These are phyloP conservation scores for Venturia oleaginea DNA, from an alignment of 2,329 filamentous ascomycete genomes.

Conservation along the genomic window DNA sequence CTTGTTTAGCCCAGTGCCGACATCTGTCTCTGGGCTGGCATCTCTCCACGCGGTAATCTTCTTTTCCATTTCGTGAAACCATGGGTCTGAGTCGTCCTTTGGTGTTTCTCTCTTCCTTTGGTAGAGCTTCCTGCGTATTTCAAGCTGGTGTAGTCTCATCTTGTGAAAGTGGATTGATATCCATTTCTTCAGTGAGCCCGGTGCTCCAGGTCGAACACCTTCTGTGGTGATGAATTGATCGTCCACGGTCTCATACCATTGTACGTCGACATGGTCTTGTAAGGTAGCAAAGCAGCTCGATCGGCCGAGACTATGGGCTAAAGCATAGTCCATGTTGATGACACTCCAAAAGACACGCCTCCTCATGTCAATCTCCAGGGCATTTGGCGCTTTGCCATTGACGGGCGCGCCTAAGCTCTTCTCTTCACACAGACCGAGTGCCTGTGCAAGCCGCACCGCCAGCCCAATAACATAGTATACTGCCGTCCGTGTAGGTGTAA, in stretches of 20 bases:
- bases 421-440: conserved; percentile 79
- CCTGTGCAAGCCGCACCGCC: conserved; percentile 78
- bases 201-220: conserved; percentile 61
- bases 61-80: conserved; percentile 72
- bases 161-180: conserved; percentile 89
- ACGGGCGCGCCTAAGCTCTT: conserved; percentile 66
- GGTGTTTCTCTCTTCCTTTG: conserved; percentile 73
- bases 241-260: conserved; percentile 72
- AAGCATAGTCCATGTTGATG: conserved; percentile 76
- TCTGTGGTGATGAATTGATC: conserved; percentile 73
- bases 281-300: conserved; percentile 77
- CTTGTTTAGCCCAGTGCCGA: conserved; percentile 63
- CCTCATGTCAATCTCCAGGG: conserved; percentile 78
- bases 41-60: conserved; percentile 76
- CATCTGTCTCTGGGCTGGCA: conserved; percentile 61
- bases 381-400: conserved; percentile 52
- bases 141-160: conserved; percentile 78
- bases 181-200: conserved; percentile 71
- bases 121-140: conserved; percentile 79
- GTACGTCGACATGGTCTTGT: conserved; percentile 74
- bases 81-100: conserved; percentile 70
- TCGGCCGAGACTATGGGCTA: conserved; percentile 80
- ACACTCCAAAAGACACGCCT: conserved; percentile 83
- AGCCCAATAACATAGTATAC: conserved; percentile 90
- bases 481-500: conserved; percentile 85